Base-by-base conservation (phyloP, 441 rosid genomes). In the Pelargonium exstipulatum region DNA sequence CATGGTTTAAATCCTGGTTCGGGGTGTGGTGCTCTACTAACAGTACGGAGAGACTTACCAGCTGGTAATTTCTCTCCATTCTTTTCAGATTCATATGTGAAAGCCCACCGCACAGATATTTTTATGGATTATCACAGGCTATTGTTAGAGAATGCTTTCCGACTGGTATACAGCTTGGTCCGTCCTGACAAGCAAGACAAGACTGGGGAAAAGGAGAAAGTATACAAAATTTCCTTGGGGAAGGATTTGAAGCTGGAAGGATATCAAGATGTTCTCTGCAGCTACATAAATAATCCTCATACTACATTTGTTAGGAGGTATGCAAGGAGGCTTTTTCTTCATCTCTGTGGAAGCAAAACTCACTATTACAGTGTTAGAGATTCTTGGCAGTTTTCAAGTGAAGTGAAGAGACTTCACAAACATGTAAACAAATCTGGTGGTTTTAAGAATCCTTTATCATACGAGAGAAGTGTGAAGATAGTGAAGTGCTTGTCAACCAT, bases 101-200 rank as follows among this genome's bases (percentile, higher is more conserved):
- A 89, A 81, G 86, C 99, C 71, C 99, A 90, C 75, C 91, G 91
- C 48, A 74, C 83, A 68, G 99, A 96, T 87, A 79, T 90, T 68
- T 96, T 96, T 81, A 81, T 82, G 83, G 99, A 96, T 83, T 96
- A 91, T 74, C 98, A 90, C 72, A 85, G 97, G 79, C 86, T 96
- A 62, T 77, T 96, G 74, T 79, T 96, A 74, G 99, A 96, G 85
- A 96, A 96, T 86, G 87, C 87, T 79, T 96, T 96, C 73, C 89
- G 99, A 72, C 82, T 96, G 70, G 86, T 92, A 22, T 96, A 96
- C 81, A 88, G 95, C 61, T 83, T 96, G 83, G 96, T 96, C 73
- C 86, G 97, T 76, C 99, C 99, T 26, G 99, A 92, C 80, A 96
- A 94, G 83, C 99, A 89, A 77, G 99, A 96, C 66, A 94, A 94